phyloP scores from a whole-genome alignment of 2,329 filamentous ascomycete species.

The Hawksworthiomyces lignivorus region DNA sequence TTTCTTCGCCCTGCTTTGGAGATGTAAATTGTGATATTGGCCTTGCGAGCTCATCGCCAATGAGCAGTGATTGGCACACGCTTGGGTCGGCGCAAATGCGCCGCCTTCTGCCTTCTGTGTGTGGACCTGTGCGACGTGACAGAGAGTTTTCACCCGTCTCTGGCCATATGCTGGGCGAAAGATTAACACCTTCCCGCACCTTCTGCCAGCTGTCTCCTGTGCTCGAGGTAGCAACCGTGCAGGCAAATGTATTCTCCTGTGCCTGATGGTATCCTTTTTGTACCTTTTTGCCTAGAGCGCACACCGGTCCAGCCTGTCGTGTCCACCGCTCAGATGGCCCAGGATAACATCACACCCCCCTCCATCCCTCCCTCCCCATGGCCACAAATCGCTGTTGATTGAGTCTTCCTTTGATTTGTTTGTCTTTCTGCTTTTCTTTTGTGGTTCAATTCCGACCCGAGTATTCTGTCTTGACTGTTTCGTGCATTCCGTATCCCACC shows the following conservation, averaged over 20 bases:
- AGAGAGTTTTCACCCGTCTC: not conserved
- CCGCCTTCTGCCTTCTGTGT: not conserved
- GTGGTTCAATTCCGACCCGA: too few relatives aligned
- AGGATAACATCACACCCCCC: conserved; percentile 1
- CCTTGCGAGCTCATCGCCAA: not conserved
- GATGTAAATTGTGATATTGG: too few relatives aligned
- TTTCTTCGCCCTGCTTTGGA: too few relatives aligned
- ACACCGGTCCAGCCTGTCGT: not conserved
- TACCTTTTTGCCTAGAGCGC: conserved; percentile 6
- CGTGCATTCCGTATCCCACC: too few relatives aligned
- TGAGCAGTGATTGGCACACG: not conserved
- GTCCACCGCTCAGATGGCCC: not conserved
- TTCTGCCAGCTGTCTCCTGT: conserved; percentile 12
- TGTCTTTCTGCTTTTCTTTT: not conserved
- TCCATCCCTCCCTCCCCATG: not conserved
- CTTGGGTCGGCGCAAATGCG: not conserved
- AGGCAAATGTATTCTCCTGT: conserved; percentile 5
- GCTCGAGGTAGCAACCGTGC: not conserved
- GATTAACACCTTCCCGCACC: not conserved
- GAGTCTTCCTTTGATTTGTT: not conserved
- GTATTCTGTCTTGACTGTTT: too few relatives aligned
- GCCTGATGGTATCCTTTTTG: conserved; percentile 13
- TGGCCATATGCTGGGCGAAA: not conserved
- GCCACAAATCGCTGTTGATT: not conserved
- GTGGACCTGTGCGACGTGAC: conserved; percentile 10